A percentile compares a stretch with the other conserved stretches of the same genome.
phyloP scores from a whole-genome alignment of 208 protist species.

The Strigomonas oncopelti region DNA sequence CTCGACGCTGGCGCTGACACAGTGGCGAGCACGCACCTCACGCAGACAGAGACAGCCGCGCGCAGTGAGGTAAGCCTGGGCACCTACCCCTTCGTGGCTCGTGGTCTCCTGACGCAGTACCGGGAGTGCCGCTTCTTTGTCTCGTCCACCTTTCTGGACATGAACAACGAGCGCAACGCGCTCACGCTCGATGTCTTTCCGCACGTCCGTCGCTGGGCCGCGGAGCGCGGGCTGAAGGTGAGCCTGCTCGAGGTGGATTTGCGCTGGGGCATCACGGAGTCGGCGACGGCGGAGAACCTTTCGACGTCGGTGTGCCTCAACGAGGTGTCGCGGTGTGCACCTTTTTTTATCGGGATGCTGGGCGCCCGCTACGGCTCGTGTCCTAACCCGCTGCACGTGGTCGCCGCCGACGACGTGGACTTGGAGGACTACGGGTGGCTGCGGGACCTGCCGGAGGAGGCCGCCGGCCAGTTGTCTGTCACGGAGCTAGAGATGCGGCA shows the following conservation, averaged over 20 bases:
- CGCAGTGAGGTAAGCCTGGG: background rate
- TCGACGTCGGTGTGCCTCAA: constrained; percentile 90
- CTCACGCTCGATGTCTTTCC: constrained; percentile 92
- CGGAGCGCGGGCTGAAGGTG: constrained; percentile 51
- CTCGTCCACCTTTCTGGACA: constrained; percentile 95
- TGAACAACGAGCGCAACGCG: constrained; percentile 94
- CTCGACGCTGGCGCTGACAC: no score
- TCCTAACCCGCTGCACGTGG: constrained; percentile 61
- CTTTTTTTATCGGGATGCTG: constrained; percentile 92
- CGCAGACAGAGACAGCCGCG: no score
- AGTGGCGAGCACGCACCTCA: no score
- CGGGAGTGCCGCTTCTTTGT: constrained; percentile 91
- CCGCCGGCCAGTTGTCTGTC: constrained; percentile 68
- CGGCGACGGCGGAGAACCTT: constrained; percentile 60
- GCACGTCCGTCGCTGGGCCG: constrained; percentile 77
- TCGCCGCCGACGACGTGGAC: constrained; percentile 70
- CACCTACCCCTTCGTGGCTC: background rate
- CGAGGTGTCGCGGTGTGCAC: constrained; percentile 90
- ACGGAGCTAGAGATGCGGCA: constrained; percentile 95
- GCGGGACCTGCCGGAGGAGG: constrained; percentile 19
- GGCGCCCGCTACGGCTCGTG: constrained; percentile 87
- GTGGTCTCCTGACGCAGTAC: constrained; percentile 29
- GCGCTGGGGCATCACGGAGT: constrained; percentile 94
- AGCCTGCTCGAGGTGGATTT: constrained; percentile 91
- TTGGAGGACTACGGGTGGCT: constrained; percentile 71